phyloP scores from a whole-genome alignment of 2,329 filamentous ascomycete species.

The Onygenales sp. region DNA sequence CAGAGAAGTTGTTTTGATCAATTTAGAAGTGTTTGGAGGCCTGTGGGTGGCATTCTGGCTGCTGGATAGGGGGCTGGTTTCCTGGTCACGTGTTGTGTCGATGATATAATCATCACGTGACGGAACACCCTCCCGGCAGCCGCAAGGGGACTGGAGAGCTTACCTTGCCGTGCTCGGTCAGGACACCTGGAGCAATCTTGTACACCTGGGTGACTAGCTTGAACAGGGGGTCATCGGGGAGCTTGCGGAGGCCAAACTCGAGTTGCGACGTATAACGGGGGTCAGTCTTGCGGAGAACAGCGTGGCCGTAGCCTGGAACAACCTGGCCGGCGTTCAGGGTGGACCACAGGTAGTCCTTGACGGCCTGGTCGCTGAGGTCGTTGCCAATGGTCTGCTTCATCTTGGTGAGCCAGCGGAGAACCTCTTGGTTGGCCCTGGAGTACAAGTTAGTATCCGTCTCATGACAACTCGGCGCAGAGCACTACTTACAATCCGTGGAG shows the following conservation, averaged over 20 bases:
- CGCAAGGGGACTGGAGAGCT: no score
- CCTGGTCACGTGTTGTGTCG: not conserved
- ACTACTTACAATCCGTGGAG: conserved; percentile 71
- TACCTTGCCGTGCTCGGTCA: conserved; percentile 97
- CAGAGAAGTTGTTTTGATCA: no score
- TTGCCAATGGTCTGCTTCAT: conserved; percentile 95
- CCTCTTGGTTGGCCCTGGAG: conserved; percentile 83
- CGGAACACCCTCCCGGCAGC: no score
- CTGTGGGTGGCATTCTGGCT: no score
- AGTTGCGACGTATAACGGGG: conserved; percentile 98
- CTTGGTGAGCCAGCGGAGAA: conserved; percentile 97
- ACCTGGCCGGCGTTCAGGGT: conserved; percentile 94
- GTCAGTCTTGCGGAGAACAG: conserved; percentile 98
- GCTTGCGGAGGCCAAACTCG: conserved; percentile 87
- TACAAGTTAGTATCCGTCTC: not conserved
- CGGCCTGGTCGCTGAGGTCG: conserved; percentile 90
- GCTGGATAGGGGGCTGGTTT: no score
- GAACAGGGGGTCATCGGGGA: conserved; percentile 98
- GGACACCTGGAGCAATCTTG: conserved; percentile 96
- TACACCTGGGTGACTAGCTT: conserved; percentile 99
- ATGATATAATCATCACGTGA: not conserved
- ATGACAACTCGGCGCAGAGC: not conserved
- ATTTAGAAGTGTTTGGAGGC: conserved; percentile 26
- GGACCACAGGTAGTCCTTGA: conserved; percentile 97
- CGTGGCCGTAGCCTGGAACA: conserved; percentile 96